Base-by-base conservation (phyloP, 2,329 filamentous ascomycete species). In the Diaporthe citri region DNA sequence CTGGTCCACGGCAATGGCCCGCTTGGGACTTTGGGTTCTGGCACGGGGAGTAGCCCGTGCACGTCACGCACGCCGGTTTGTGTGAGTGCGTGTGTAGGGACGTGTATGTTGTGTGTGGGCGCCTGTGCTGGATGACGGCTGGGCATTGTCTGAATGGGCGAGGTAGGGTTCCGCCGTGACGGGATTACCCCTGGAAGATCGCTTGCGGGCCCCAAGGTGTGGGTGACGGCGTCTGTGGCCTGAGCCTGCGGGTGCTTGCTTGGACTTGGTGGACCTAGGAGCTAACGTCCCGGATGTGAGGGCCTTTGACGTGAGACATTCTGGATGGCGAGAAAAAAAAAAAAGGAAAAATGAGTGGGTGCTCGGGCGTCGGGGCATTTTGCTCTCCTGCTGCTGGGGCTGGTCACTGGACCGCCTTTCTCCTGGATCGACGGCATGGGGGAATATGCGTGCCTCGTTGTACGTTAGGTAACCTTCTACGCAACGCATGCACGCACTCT, bases 141-240 rank as follows among this genome's bases (percentile, higher is more conserved):
- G 39, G 36, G 57, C 59, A 22, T 41, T 25, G 36, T 41, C 36
- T 22, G 43, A n/a, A 15, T 64, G 39, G 36, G 56, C 13, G 36
- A 41, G 34, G 5, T 9, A n/a, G 17, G 36, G n/a, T 48, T 66
- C 60, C 60, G 20, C 15, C 60, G 20, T 48, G 60, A 34, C 48
- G 43, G 60, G 60, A 34, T 66, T 66, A 48, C 60, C 43, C 60
- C 60, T 64, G 59, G 59, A 46, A 46, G 59, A 64, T 46, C 39
- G 31, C 9, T 12, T 15, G 7, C 22, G 25, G 7, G 6, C 36
- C 39, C 22, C 15, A 64, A 31, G 25, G 3, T 31, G 12, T 64
- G 39, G 22, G 56, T 10, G 56, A n/a, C 22, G 22, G 34, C 34
- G 22, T 22, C 8, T 10, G 12, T 17, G 59, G 15, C 12, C 4